Evolutionary conservation across 2,329 filamentous ascomycete species (phyloP).

Genomic region (Xylaria sp.): DNA sequence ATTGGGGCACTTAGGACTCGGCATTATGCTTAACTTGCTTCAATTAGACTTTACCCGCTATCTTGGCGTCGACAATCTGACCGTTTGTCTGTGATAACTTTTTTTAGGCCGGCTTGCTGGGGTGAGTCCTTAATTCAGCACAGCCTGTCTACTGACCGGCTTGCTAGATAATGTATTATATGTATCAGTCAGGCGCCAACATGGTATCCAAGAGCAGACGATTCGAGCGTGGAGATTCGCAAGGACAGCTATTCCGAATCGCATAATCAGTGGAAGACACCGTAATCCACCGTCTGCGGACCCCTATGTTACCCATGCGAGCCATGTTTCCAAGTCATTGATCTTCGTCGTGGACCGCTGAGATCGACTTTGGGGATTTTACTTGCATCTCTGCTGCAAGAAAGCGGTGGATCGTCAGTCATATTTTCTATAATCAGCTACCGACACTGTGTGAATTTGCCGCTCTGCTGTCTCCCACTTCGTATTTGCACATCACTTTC

Average conservation of each 20-base stretch:
- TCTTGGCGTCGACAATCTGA: slow-evolving; percentile 21
- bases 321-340: background rate
- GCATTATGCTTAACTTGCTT: background rate
- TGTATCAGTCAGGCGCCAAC: too few species aligned
- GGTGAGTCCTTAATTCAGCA: background rate
- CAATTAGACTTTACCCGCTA: slow-evolving; percentile 7
- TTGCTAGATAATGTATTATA: background rate
- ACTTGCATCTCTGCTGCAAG: slow-evolving; percentile 20
- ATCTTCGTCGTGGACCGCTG: background rate
- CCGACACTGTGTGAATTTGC: slow-evolving; percentile 30
- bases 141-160: too few species aligned
- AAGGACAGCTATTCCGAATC: background rate
- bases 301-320: background rate
- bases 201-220: too few species aligned
- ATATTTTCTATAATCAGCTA: slow-evolving; percentile 11
- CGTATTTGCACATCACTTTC: slow-evolving; percentile 21
- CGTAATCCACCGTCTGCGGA: background rate
- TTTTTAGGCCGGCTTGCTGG: background rate
- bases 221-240: too few species aligned
- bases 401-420: slow-evolving; percentile 22
- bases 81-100: slow-evolving; percentile 12
- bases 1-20: background rate
- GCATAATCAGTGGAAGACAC: background rate
- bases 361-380: slow-evolving; percentile 1
- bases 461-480: slow-evolving; percentile 13